Base-by-base conservation (phyloP, 345 rosid species). In the Acer campestre region DNA sequence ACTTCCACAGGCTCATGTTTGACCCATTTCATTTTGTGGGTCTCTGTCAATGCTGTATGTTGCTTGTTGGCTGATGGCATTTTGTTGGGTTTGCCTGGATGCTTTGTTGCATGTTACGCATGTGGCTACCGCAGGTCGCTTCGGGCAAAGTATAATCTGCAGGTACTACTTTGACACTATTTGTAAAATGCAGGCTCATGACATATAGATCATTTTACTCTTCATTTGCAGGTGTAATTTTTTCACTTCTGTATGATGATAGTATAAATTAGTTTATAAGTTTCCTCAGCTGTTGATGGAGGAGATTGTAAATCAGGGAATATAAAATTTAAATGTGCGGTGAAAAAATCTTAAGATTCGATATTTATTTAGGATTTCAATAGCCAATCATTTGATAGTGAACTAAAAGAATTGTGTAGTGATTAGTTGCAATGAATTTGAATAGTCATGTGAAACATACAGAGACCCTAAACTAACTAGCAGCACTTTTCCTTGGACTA, bases 61-160 rank as follows among this genome's bases (percentile, higher is more conserved):
- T 95, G 98, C 80, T 84, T 89, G 80, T 76, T 89, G 67, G 86
- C 93, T 62, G 92, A 88, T 74, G 98, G 97, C 69, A 17, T 93
- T 56, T 84, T 85, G 81, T 82, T 94, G 87, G 89, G 95, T 40
- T 74, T 91, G 51, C 98, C 98, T n/a, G 98, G 98, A 79, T 93
- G 97, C 82, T 90, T 95, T 78, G 86, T 90, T 53, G 74, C 95
- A 38, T 91, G 93, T 80, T 95, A 95, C 86, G 95, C 97, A 79
- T 91, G 94, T 73, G 90, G 95, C 74, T 93, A 93, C 83, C 93
- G 97, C 46, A 86, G 84, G 80, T 80, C 89, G 0, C 83, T 95
- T 58, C 87, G 99, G 69, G 84, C 85, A 62, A 93, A 87, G 79
- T 93, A 91, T 78, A 86, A 88, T 70, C 79, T 95, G 79, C 88